A percentile compares a stretch with the other conserved stretches of the same genome.
Conservation (phyloP, 257 asterid species). For the Ehretia macrophylla region DNA sequence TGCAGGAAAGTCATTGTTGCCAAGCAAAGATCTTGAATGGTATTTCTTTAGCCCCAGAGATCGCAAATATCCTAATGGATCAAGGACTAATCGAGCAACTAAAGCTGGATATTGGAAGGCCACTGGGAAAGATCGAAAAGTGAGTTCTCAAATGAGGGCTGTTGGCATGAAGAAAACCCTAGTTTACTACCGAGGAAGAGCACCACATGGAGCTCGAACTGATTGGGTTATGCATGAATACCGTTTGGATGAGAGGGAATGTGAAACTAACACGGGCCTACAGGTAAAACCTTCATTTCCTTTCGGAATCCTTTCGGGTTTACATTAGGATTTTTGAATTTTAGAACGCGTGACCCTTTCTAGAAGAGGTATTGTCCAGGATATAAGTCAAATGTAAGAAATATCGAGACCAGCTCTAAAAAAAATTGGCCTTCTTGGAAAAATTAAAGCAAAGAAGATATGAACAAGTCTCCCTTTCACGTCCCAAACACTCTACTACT, state of each 20-base stretch:
- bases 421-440: no score
- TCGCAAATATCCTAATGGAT: slow-evolving; percentile 72
- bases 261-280: slow-evolving; percentile 12
- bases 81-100: slow-evolving; percentile 71
- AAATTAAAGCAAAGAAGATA: no score
- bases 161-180: slow-evolving; percentile 77
- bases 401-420: no score
- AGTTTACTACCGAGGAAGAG: slow-evolving; percentile 69
- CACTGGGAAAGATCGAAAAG: slow-evolving; percentile 63
- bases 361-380: no score
- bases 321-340: slow-evolving; percentile 9
- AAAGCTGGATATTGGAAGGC: slow-evolving; percentile 80
- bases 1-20: slow-evolving; percentile 59
- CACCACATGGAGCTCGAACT: slow-evolving; percentile 62
- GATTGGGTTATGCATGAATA: slow-evolving; percentile 80
- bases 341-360: no score
- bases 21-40: slow-evolving; percentile 79
- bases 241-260: slow-evolving; percentile 37
- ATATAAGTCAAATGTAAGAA: no score
- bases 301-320: background rate
- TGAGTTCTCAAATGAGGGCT: slow-evolving; percentile 46
- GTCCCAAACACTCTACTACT: no score
- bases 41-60: slow-evolving; percentile 70
- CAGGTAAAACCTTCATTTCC: slow-evolving; percentile 5
- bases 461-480: no score